Percentiles rank a stretch among this genome's conserved stretches.
phyloP scores from a whole-genome alignment of 108 stramenopile genomes.

The Tribonema minus region DNA sequence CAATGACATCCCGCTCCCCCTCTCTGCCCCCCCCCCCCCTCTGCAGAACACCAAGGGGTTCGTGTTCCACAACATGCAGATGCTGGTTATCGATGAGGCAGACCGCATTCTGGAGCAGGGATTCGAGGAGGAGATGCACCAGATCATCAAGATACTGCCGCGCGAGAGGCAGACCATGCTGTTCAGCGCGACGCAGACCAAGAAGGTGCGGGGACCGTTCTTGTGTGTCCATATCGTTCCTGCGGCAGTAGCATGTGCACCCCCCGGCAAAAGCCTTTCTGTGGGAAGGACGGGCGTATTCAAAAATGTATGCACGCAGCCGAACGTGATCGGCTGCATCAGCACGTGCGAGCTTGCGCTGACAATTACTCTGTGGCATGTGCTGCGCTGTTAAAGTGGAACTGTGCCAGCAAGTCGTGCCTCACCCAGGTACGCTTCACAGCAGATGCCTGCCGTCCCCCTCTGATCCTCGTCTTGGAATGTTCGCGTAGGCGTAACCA shows the following conservation, averaged over 20 bases:
- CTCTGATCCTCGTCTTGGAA: too few species aligned
- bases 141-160: conserved; percentile 88
- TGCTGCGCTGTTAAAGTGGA: background rate
- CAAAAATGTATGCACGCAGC: too few species aligned
- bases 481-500: too few species aligned
- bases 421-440: too few species aligned
- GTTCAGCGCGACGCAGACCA: conserved; percentile 97
- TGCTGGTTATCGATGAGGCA: conserved; percentile 97
- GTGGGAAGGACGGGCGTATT: too few species aligned
- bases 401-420: too few species aligned
- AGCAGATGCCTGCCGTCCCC: too few species aligned
- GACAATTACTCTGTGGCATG: background rate
- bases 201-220: conserved; percentile 69
- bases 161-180: conserved; percentile 96
- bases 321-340: too few species aligned
- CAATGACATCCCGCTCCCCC: background rate
- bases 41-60: conserved; percentile 90
- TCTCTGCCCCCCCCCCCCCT: background rate
- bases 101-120: conserved; percentile 97
- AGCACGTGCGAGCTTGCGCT: background rate
- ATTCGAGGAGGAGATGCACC: conserved; percentile 96
- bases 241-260: too few species aligned
- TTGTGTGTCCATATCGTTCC: too few species aligned
- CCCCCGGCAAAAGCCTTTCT: too few species aligned
- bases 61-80: conserved; percentile 73